Evolutionary conservation across 345 rosid genomes (phyloP), one percentile per base, ranked within the genome.

Genomic region (Firmiana major): DNA sequence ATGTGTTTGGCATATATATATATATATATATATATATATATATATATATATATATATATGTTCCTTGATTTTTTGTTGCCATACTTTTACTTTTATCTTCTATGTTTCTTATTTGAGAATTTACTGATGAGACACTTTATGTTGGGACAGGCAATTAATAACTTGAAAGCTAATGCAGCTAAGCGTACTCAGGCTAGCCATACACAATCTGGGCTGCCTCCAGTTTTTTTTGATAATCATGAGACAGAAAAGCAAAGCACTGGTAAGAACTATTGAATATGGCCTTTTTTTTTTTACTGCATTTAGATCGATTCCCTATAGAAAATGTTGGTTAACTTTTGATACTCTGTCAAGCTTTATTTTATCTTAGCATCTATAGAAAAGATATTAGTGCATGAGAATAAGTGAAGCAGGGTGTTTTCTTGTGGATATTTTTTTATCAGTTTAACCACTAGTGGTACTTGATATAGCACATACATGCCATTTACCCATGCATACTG

Each of bases 111-210:
- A 43, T 49, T 43, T 22, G 31, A 48, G 51, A 2, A 19, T 75
- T 21, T 43, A 19, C 67, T 76, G 46, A 75, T 49, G 60, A 48
- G 71, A 36, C 34, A 10, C 26, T 9, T 63, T 40, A 5, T 86
- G 31, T 76, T 70, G 79, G 79, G 1, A 48, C 86, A 93, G 98
- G 97, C 97, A 26, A 85, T 90, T 51, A 78, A 79, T 77, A 82
- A 81, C 75, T 53, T 89, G 31, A 93, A 86, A 84, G 93, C 91
- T 77, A 90, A 86, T 84, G 97, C 92, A 58, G 85, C 87, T 17
- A 88, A 83, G 26, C 58, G 15, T 13, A 77, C 80, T 34, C 80
- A 78, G 7, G 64, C 62, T 62, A 81, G 63, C 76, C 84, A 40
- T 71, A 75, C 58, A n/a, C 77, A 90, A 77, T 83, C 96, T 73